These are phyloP conservation scores for Colletotrichum chlorophyti DNA, from an alignment of 2,329 filamentous ascomycete genomes.

Conservation along the genomic window DNA sequence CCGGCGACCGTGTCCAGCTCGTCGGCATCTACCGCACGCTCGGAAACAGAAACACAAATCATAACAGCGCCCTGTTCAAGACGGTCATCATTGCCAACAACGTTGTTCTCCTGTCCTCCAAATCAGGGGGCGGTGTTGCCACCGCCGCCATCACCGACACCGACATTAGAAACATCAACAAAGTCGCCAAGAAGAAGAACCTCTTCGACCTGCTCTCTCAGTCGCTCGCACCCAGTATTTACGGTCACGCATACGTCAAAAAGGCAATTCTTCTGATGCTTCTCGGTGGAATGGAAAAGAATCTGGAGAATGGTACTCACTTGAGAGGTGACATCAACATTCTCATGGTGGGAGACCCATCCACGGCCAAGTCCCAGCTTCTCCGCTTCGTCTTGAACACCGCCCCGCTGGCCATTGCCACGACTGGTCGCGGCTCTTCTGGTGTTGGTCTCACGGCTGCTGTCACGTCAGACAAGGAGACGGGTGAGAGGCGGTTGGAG, in stretches of 20 bases:
- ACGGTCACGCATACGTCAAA: constrained; percentile 96
- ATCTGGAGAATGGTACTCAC: constrained; percentile 96
- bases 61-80: constrained; percentile 93
- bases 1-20: constrained; percentile 92
- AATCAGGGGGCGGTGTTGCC: constrained; percentile 92
- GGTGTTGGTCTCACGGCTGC: constrained; percentile 97
- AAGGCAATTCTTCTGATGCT: constrained; percentile 97
- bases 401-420: constrained; percentile 93
- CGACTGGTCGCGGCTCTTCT: constrained; percentile 94
- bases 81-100: constrained; percentile 95
- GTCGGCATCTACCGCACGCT: constrained; percentile 96
- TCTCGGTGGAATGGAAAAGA: constrained; percentile 96
- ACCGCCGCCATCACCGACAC: constrained; percentile 93
- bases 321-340: constrained; percentile 99
- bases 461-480: constrained; percentile 96
- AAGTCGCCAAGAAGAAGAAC: constrained; percentile 91
- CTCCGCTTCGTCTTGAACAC: constrained; percentile 97
- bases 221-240: constrained; percentile 94
- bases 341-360: constrained; percentile 98
- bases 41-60: constrained; percentile 90
- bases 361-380: constrained; percentile 97
- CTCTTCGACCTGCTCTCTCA: constrained; percentile 93
- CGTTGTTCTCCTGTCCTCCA: constrained; percentile 91
- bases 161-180: constrained; percentile 98
- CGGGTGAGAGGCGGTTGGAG: constrained; percentile 90